A percentile compares a stretch with the other conserved stretches of the same genome.
These are phyloP conservation scores for Cercophora sp. DNA, from an alignment of 495 filamentous ascomycete genomes.

Conservation along the genomic window DNA sequence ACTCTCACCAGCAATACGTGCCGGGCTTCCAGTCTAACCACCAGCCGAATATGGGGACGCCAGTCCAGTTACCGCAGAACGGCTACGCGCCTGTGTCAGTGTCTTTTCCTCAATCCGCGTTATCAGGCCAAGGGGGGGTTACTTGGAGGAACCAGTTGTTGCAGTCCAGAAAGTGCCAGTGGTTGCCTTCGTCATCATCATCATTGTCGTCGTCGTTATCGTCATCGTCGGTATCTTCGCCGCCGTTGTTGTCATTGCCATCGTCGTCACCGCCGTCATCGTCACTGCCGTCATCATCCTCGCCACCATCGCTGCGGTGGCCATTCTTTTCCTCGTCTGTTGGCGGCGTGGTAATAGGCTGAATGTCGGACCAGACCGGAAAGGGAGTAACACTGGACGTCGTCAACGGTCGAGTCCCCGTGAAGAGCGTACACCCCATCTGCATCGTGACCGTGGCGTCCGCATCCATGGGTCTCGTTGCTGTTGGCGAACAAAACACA, in stretches of 20 bases:
- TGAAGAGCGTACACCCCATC: not conserved
- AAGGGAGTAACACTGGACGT: not conserved
- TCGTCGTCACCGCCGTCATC: too few species aligned
- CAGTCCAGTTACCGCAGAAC: not conserved
- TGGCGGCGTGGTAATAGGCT: slow-evolving; percentile 5
- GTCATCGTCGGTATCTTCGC: too few species aligned
- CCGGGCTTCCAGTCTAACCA: slow-evolving; percentile 2
- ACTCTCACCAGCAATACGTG: slow-evolving; percentile 12
- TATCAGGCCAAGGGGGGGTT: not conserved
- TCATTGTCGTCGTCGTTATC: too few species aligned
- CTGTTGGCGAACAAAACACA: not conserved
- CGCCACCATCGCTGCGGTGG: too few species aligned
- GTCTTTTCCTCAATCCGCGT: not conserved
- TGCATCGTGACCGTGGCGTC: not conserved
- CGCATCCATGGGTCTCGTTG: not conserved
- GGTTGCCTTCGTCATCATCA: not conserved
- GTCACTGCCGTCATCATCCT: too few species aligned
- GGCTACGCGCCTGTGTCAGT: not conserved
- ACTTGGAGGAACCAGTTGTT: slow-evolving; percentile 17
- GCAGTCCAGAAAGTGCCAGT: not conserved
- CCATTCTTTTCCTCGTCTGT: not conserved
- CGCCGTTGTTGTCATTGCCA: too few species aligned
- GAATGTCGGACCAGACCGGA: slow-evolving; percentile 8
- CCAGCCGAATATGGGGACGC: not conserved
- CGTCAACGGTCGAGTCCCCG: slow-evolving; percentile 10